Base-by-base conservation (phyloP, 495 filamentous ascomycete species). In the Hypomontagnella submonticulosa region DNA sequence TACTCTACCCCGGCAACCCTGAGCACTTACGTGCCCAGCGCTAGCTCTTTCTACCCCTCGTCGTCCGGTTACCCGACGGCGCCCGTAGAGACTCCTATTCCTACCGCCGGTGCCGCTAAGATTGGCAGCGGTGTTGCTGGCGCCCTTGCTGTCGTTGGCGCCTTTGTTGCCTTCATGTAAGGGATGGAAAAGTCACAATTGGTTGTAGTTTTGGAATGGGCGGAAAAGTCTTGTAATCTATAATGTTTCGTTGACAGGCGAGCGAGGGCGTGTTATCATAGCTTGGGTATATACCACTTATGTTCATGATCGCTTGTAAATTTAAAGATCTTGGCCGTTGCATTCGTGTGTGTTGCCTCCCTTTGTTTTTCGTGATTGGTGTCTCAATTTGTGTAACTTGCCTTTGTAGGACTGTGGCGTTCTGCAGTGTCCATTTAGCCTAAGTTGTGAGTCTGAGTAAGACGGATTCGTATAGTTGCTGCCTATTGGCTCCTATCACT, bases 91-190 rank as follows among this genome's bases (percentile, higher is more conserved):
- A 63, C 71, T 7, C 57, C 67, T 0, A 63, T 68, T 19, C 56
- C 57, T 19, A 73, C 70, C 4, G 72, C 67, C 4, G 72, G 67
- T 60, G 70, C 67, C 15, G 56, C 61, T 15, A 75, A 69, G 62
- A 38, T 73, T 12, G 62, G 65, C 30, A 67, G 70, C 43, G 63
- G 72, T 60, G 27, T 71, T 11, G 70, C 65, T 27, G 71, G 61
- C 13, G 59, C 43, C 27, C 12, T 75, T n/a, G 72, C 66, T 37
- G 16, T 65, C 23, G 61, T 56, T 33, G 72, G 70, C 44, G 67
- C 59, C 37, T 58, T 71, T 13, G 56, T 69, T 16, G 58, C 64
- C 15, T 49, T 75, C 0, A 54, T 70, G 33, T 67, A 73, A 68
- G 62, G 27, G 37, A 27, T 18, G 41, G 55, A 37, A 30, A 4